Conservation (phyloP, 495 filamentous ascomycete species). For the Bryoglossum gracile region DNA sequence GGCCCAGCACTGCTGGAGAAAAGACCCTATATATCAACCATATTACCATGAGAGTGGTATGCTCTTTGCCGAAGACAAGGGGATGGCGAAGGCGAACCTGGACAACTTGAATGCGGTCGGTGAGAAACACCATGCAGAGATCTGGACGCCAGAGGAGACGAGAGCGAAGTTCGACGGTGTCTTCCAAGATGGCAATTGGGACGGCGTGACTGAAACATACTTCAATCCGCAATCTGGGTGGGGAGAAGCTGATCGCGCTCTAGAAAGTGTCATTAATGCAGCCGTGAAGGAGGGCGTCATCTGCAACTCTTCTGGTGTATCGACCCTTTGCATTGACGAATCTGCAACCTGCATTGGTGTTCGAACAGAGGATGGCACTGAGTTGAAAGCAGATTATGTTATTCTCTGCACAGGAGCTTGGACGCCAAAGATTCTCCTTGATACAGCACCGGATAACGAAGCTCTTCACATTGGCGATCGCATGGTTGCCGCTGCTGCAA, state of each 20-base stretch:
- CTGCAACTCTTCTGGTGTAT: slow-evolving; percentile 12
- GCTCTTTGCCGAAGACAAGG: slow-evolving; percentile 36
- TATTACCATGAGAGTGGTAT: slow-evolving; percentile 55
- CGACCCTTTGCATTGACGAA: slow-evolving; percentile 6
- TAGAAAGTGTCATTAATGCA: slow-evolving; percentile 37
- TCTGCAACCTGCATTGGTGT: slow-evolving; percentile 31
- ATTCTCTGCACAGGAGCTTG: slow-evolving; percentile 52
- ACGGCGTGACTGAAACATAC: slow-evolving; percentile 23
- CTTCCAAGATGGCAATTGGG: slow-evolving; percentile 47
- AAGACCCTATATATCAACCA: slow-evolving; percentile 42
- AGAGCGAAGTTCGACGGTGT: slow-evolving; percentile 39
- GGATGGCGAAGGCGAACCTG: slow-evolving; percentile 43
- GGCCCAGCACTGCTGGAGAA: slow-evolving; percentile 43
- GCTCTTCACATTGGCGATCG: slow-evolving; percentile 43
- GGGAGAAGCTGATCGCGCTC: slow-evolving; percentile 49
- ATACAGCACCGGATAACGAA: slow-evolving; percentile 31
- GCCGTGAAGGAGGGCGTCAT: slow-evolving; percentile 44
- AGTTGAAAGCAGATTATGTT: slow-evolving; percentile 36
- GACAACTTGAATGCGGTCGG: slow-evolving; percentile 36
- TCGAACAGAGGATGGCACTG: slow-evolving; percentile 32
- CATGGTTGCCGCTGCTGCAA: slow-evolving; percentile 48
- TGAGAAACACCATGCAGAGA: slow-evolving; percentile 33
- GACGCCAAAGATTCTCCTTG: slow-evolving; percentile 48
- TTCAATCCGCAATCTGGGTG: slow-evolving; percentile 51
- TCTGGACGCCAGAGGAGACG: slow-evolving; percentile 42